phyloP scores from a whole-genome alignment of 2,329 filamentous ascomycete species.

The Cladosporium velox region DNA sequence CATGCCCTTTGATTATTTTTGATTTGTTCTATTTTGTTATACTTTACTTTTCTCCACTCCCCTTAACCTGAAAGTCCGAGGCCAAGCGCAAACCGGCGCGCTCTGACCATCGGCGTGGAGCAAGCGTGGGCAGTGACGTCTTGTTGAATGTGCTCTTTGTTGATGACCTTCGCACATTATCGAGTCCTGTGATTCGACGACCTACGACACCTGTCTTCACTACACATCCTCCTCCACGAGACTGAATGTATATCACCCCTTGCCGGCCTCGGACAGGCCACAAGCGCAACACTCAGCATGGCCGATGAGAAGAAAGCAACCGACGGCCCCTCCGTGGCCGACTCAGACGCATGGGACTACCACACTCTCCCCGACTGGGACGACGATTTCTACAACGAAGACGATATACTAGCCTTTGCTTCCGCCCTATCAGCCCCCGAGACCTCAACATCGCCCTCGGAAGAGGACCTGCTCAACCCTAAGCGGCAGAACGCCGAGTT shows the following conservation, averaged over 20 bases:
- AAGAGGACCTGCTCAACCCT: conserved; percentile 54
- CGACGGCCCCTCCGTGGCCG: conserved; percentile 51
- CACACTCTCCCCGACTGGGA: conserved; percentile 75
- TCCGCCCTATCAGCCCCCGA: conserved; percentile 82
- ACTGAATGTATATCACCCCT: conserved; percentile 9
- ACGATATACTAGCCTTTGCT: conserved; percentile 76
- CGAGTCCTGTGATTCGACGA: not conserved
- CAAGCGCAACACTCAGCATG: conserved; percentile 35
- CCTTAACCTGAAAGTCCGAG: conserved; percentile 1
- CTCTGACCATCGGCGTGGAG: conserved; percentile 4
- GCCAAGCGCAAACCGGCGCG: not conserved
- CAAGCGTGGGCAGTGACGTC: conserved; percentile 17
- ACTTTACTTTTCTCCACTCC: not conserved
- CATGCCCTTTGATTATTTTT: not conserved
- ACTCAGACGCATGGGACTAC: conserved; percentile 62
- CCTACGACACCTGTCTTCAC: not conserved
- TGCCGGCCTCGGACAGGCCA: not conserved
- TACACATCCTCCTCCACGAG: not conserved
- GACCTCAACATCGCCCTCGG: conserved; percentile 62
- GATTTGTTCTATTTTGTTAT: not conserved
- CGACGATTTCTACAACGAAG: conserved; percentile 71
- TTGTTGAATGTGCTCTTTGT: conserved; percentile 6
- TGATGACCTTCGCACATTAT: not conserved
- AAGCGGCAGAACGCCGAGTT: conserved; percentile 54
- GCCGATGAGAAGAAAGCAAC: conserved; percentile 46